Base-by-base conservation (phyloP, 2,329 filamentous ascomycete genomes). In the Trichoderma harzianum region DNA sequence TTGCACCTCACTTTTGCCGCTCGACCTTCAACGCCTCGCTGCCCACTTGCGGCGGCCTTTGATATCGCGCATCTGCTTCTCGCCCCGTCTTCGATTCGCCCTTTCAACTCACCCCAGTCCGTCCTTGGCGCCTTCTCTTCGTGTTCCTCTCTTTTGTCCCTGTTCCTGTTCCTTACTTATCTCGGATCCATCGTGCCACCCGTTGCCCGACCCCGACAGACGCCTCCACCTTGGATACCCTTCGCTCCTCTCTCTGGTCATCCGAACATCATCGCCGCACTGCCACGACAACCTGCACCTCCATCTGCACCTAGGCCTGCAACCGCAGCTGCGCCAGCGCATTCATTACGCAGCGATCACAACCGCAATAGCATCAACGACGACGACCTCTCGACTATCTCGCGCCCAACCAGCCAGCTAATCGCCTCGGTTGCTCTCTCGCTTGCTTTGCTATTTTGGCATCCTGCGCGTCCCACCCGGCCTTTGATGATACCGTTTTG, bases 61-160 rank as follows among this genome's bases (percentile, higher is more conserved):
- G 66, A 69, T 51, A 69, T 61, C 66, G 57, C 66, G 66, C 66
- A 47, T 34, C 69, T 43, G 69, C 51, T 47, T 66, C 62, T 62
- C 67, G 26, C 30, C 39, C 30, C 30, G 26, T 71, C 69, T 57
- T 71, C 61, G 34, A 57, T 70, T 70, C 51, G 68, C 30, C 47
- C 61, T 34, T 34, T 57, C n/a, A 64, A 57, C 68, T 63, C 68
- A 63, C 68, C 68, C 39, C 60, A 63, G 47, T 70, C 68, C 55
- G 36, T 65, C 61, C 61, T 71, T 65, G 34, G 32, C 47, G n/a
- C 28, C 36, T 47, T 60, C 24, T 64, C 60, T 57, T 64, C 43
- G 58, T 39, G 24, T 51, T 55, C 10, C 34, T 65, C 24, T 67
- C 62, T 26, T 67, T 65, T 61, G 69, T 71, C n/a, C 21, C 14